A percentile compares a stretch with the other conserved stretches of the same genome.
phyloP scores from a whole-genome alignment of 306 rosid genomes.

The Delonix regia region DNA sequence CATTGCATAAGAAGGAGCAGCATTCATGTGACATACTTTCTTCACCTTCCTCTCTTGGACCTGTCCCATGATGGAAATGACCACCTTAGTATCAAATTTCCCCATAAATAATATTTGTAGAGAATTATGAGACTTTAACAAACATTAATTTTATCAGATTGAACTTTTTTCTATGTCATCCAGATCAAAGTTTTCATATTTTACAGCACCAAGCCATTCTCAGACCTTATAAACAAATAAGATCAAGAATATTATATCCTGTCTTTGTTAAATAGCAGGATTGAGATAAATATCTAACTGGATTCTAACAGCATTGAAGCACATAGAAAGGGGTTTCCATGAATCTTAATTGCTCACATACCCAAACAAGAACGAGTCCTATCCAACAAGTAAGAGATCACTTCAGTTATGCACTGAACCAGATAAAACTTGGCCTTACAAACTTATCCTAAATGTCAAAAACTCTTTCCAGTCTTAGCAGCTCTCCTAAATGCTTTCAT shows the following conservation, averaged over 20 bases:
- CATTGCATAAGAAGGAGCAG: constrained; percentile 44
- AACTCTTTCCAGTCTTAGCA: not conserved
- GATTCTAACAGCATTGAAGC: not conserved
- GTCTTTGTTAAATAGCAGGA: not conserved
- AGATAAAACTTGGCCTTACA: not conserved
- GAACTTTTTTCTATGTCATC: not conserved
- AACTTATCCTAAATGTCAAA: not conserved
- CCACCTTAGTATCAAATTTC: not conserved
- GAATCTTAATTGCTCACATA: not conserved
- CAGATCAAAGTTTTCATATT: not conserved
- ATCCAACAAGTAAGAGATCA: not conserved
- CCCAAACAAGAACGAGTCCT: not conserved
- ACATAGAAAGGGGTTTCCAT: not conserved
- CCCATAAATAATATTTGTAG: not conserved
- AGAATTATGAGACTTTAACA: not conserved
- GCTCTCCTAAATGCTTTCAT: not conserved
- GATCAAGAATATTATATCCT: not conserved
- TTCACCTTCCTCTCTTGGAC: constrained; percentile 63
- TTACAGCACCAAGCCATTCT: not conserved
- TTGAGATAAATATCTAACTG: not conserved
- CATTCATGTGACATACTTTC: constrained; percentile 63
- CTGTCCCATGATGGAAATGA: constrained; percentile 37
- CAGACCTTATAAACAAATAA: constrained; percentile 1
- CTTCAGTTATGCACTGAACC: not conserved
- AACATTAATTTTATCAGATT: not conserved